Evolutionary conservation across 2,329 filamentous ascomycete species (phyloP), one percentile per base, ranked within the genome.

Genomic region (Aspergillus sergii): DNA sequence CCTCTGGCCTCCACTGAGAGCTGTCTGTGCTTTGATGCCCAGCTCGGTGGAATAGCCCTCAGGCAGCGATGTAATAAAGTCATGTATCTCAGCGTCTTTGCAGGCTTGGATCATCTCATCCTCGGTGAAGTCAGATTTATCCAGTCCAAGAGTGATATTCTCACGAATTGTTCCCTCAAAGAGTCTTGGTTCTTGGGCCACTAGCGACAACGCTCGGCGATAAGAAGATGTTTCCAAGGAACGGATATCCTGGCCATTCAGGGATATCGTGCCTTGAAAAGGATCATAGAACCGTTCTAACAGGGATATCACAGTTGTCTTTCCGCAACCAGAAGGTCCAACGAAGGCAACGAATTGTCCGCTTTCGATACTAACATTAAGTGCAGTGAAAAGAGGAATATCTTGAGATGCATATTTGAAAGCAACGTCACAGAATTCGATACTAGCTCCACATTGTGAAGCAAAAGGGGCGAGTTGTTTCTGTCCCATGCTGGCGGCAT

Each of bases 271-370:
- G 26, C 82, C 82, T 75, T 11, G 66, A 66, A 14, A 80, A 57
- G 88, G 78, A 51, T 92, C 87, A 74, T 94, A 95, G 76, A 94
- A 94, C 9, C 88, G 79, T 68, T 87, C 82, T 9, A 87, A 78
- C 2, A 88, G 78, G 1, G 79, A 79, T 41, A 94, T 86, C 48
- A 92, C 88, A 16, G 88, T 92, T 0, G 88, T 90, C 79, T 94
- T 81, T 2, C 86, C 86, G 61, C 84, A 86, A 7, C 86, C 85
- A 0, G 83, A 86, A 1, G 85, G 80, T 6, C 86, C 86, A 0
- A 88, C 85, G n/a, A 88, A 77, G 0, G 85, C 86, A 4, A 84
- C 78, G 55, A 83, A 86, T 43, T 85, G 79, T 8, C 84, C 84
- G 8, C 79, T 78, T 60, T 78, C 69, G 61, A 84, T 79, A 62